These are phyloP conservation scores for Hyphopichia fennica DNA, from an alignment of 1,139 yeast genomes.

Conservation along the genomic window DNA sequence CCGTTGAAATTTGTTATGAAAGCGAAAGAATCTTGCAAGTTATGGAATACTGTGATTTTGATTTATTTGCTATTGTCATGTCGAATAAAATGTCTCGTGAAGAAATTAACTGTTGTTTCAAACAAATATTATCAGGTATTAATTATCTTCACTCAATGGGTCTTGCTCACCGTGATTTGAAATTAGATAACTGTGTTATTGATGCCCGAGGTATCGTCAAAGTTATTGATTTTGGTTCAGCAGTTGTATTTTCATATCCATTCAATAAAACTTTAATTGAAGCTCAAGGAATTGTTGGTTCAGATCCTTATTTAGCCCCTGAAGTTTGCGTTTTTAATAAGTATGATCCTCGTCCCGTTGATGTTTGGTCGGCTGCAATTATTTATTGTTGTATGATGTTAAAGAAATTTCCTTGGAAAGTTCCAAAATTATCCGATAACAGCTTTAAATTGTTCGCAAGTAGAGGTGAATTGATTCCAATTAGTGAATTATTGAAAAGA, in stretches of 20 bases:
- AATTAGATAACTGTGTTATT: conserved; percentile 90
- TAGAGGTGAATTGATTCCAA: conserved; percentile 45
- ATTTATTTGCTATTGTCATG: conserved; percentile 97
- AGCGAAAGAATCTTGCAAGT: conserved; percentile 86
- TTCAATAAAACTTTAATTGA: conserved; percentile 77
- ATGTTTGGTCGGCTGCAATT: conserved; percentile 92
- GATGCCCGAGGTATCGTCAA: conserved; percentile 83
- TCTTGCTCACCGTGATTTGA: conserved; percentile 87
- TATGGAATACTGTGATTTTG: conserved; percentile 97
- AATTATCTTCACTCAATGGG: conserved; percentile 86
- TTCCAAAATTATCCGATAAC: conserved; percentile 83
- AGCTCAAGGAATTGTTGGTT: conserved; percentile 89
- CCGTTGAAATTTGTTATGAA: conserved; percentile 88
- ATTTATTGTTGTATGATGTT: conserved; percentile 93
- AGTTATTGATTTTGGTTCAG: conserved; percentile 91
- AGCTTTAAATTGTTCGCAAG: conserved; percentile 70
- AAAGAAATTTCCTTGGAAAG: conserved; percentile 95
- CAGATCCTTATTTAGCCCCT: conserved; percentile 93
- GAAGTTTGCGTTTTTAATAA: conserved; percentile 81
- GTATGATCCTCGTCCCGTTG: conserved; percentile 92
- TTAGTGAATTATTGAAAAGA: conserved; percentile 40
- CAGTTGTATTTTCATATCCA: conserved; percentile 90
- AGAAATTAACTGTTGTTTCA: conserved; percentile 87
- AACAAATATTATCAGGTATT: conserved; percentile 81
- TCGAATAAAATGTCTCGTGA: conserved; percentile 84